Evolutionary conservation across 208 protist species (phyloP).

Genomic region (Leishmania guyanensis): DNA sequence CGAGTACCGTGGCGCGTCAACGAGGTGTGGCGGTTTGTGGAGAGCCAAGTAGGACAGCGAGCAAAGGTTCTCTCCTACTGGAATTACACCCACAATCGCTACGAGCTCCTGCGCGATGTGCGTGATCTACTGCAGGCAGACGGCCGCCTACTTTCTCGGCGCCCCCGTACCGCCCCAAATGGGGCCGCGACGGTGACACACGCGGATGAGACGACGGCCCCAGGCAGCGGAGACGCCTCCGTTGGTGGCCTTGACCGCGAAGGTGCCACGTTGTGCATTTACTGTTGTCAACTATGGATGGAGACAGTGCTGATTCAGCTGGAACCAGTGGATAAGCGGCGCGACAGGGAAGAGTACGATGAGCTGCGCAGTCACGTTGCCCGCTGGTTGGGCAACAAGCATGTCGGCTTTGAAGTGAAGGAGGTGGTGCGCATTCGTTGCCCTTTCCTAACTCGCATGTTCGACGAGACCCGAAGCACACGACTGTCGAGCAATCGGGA

Average conservation of each 20-base stretch:
- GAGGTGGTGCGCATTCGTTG: conserved; percentile 52
- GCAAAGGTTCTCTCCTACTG: conserved; percentile 63
- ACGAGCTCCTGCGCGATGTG: conserved; percentile 45
- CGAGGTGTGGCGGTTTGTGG: conserved; percentile 24
- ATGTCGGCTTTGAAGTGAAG: conserved; percentile 45
- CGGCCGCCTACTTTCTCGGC: background rate
- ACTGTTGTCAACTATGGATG: conserved; percentile 67
- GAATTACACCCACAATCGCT: conserved; percentile 40
- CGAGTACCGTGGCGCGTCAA: conserved; percentile 22
- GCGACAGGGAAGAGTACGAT: conserved; percentile 43
- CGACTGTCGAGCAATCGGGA: conserved; percentile 30
- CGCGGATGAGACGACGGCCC: conserved; percentile 4
- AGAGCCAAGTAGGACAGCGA: conserved; percentile 25
- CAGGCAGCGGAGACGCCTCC: conserved; percentile 5
- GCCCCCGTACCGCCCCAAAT: background rate
- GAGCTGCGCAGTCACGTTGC: conserved; percentile 51
- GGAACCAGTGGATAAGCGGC: conserved; percentile 47
- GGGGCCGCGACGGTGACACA: background rate
- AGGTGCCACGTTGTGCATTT: background rate
- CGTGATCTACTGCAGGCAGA: conserved; percentile 27
- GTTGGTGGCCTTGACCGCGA: background rate
- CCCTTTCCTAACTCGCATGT: conserved; percentile 36
- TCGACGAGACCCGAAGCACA: conserved; percentile 20
- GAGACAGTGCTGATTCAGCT: conserved; percentile 51
- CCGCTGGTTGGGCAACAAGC: conserved; percentile 42